A percentile compares a stretch with the other conserved stretches of the same genome.
phyloP scores from a whole-genome alignment of 257 asterid genomes.

The Scutellaria minor region DNA sequence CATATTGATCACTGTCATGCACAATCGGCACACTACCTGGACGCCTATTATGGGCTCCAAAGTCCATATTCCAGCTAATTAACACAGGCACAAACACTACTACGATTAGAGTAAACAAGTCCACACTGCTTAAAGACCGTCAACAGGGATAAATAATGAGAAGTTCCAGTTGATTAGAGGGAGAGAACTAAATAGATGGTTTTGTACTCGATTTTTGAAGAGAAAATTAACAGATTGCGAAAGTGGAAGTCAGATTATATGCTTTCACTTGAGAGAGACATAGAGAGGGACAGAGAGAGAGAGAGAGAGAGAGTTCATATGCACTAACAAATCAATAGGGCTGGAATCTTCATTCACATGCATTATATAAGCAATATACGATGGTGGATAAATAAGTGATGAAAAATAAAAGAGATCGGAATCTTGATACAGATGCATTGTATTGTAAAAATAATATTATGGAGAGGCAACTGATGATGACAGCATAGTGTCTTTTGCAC shows the following conservation, averaged over 20 bases:
- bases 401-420: constrained; percentile 11
- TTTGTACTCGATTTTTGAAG: constrained; percentile 8
- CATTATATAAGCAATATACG: background rate
- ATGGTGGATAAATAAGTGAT: constrained; percentile 6
- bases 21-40: constrained; percentile 31
- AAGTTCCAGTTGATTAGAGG: constrained; percentile 22
- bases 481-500: constrained; percentile 24
- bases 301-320: background rate
- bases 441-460: constrained; percentile 1
- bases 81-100: constrained; percentile 22
- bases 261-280: background rate
- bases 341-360: background rate
- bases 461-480: constrained; percentile 25
- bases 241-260: constrained; percentile 9
- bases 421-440: constrained; percentile 5
- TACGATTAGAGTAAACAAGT: background rate
- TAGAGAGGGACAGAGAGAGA: background rate
- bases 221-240: background rate
- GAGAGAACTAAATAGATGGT: constrained; percentile 16
- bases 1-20: constrained; percentile 29
- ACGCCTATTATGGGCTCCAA: constrained; percentile 1
- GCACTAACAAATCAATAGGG: background rate
- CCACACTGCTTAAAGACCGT: constrained; percentile 7
- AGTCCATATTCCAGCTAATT: constrained; percentile 32
- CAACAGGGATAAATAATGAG: constrained; percentile 4